phyloP scores from a whole-genome alignment of 176 grass and related monocot genomes.

The Zizania latifolia region DNA sequence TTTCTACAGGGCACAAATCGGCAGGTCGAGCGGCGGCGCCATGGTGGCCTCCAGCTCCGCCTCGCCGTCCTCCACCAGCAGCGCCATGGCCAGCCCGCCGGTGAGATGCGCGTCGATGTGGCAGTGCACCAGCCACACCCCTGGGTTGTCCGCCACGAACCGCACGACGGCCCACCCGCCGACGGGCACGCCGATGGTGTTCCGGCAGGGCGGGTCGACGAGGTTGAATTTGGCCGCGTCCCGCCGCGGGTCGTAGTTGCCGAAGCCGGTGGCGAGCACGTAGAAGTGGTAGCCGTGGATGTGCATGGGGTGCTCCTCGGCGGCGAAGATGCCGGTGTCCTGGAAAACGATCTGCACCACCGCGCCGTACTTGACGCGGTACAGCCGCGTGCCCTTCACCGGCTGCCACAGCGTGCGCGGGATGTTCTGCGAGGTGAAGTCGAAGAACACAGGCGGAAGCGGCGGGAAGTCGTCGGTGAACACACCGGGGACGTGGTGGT shows the following conservation, averaged over 20 bases:
- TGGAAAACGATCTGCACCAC: slow-evolving; percentile 17
- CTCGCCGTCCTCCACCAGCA: slow-evolving; percentile 78
- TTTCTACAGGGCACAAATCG: slow-evolving; percentile 41
- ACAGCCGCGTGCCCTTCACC: slow-evolving; percentile 45
- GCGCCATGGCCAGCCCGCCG: slow-evolving; percentile 69
- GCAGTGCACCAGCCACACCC: slow-evolving; percentile 32
- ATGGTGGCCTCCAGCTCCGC: slow-evolving; percentile 38
- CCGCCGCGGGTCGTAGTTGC: slow-evolving; percentile 18
- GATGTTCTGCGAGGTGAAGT: slow-evolving; percentile 68
- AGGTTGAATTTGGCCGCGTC: slow-evolving; percentile 31
- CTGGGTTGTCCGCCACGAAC: slow-evolving; percentile 37
- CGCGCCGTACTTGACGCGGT: neutral
- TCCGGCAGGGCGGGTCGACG: slow-evolving; percentile 9
- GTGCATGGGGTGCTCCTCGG: slow-evolving; percentile 54
- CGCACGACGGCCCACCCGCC: slow-evolving; percentile 11
- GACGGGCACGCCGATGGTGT: neutral
- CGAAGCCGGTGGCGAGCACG: slow-evolving; percentile 37
- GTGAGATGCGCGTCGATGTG: slow-evolving; percentile 43
- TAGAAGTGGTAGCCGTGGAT: slow-evolving; percentile 45
- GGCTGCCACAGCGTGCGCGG: slow-evolving; percentile 67
- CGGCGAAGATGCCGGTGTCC: neutral
- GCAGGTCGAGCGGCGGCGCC: slow-evolving; percentile 66
- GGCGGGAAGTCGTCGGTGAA: slow-evolving; percentile 53
- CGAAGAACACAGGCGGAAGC: slow-evolving; percentile 53
- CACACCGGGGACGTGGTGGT: neutral